These are phyloP conservation scores for Pseudogymnoascus sp. DNA, from an alignment of 2,329 filamentous ascomycete species.

Conservation along the genomic window DNA sequence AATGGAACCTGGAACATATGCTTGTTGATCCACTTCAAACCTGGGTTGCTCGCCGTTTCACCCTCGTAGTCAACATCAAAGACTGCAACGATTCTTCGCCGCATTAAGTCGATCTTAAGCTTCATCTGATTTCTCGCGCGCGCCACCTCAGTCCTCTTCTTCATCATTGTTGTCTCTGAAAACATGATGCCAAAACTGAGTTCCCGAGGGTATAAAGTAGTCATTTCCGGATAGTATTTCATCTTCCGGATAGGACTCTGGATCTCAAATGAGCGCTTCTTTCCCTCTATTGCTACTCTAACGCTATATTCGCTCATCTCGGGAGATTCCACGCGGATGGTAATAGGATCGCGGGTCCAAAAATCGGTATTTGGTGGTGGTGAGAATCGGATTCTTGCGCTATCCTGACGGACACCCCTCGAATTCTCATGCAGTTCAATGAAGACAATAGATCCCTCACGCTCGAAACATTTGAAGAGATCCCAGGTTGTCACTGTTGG, in stretches of 20 bases:
- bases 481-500: slow-evolving; percentile 32
- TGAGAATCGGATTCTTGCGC: slow-evolving; percentile 48
- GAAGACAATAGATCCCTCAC: slow-evolving; percentile 45
- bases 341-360: slow-evolving; percentile 35
- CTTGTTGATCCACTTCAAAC: slow-evolving; percentile 15
- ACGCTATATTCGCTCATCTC: slow-evolving; percentile 14
- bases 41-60: slow-evolving; percentile 14
- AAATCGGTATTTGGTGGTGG: slow-evolving; percentile 48
- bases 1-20: slow-evolving; percentile 33
- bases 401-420: slow-evolving; percentile 32
- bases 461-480: slow-evolving; percentile 46
- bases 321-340: slow-evolving; percentile 17
- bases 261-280: slow-evolving; percentile 14
- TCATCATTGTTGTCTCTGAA: slow-evolving; percentile 48
- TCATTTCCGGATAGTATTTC: slow-evolving; percentile 28
- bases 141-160: slow-evolving; percentile 42
- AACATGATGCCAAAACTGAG: slow-evolving; percentile 58
- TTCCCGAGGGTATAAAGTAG: slow-evolving; percentile 37
- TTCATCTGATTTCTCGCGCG: slow-evolving; percentile 21
- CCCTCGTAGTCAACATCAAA: slow-evolving; percentile 31
- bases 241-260: slow-evolving; percentile 28
- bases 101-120: slow-evolving; percentile 35
- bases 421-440: slow-evolving; percentile 49
- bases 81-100: slow-evolving; percentile 34
- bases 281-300: not conserved